Evolutionary conservation across 805 yeast species (phyloP).

Genomic region (Saccharomycopsis capsularis): DNA sequence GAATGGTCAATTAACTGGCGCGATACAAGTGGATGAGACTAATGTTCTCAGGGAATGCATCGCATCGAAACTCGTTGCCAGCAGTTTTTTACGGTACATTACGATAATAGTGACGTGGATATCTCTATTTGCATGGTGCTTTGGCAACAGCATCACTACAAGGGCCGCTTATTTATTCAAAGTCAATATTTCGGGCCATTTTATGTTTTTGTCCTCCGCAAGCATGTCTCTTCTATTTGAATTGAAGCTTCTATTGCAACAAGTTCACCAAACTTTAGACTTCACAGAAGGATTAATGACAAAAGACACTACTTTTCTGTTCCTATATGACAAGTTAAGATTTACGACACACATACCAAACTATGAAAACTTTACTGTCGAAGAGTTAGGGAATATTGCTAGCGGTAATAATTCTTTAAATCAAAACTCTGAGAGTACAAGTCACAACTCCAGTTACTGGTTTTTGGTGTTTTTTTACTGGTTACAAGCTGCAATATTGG

Average conservation of each 20-base stretch:
- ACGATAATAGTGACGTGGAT: neutral
- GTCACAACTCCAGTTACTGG: too few species aligned
- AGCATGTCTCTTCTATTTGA: slow-evolving; percentile 11
- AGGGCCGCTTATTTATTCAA: neutral
- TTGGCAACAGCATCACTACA: slow-evolving; percentile 4
- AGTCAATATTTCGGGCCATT: slow-evolving; percentile 17
- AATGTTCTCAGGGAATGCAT: too few species aligned
- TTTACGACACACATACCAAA: too few species aligned
- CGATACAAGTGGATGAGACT: too few species aligned
- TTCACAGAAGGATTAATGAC: neutral
- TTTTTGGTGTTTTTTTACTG: neutral
- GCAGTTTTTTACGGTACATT: neutral
- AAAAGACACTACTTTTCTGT: neutral
- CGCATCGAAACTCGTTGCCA: neutral
- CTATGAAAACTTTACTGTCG: too few species aligned
- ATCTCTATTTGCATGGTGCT: slow-evolving; percentile 5
- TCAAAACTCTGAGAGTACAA: neutral
- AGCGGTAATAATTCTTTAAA: too few species aligned
- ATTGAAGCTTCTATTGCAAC: too few species aligned
- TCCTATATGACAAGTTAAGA: neutral
- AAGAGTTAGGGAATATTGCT: too few species aligned
- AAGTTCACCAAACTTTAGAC: too few species aligned
- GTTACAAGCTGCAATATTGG: neutral
- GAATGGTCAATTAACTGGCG: too few species aligned
- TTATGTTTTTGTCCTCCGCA: slow-evolving; percentile 10